Evolutionary conservation across 371 early-diverging fungal genomes (phyloP).

Genomic region (Sporodiniella umbellata): DNA sequence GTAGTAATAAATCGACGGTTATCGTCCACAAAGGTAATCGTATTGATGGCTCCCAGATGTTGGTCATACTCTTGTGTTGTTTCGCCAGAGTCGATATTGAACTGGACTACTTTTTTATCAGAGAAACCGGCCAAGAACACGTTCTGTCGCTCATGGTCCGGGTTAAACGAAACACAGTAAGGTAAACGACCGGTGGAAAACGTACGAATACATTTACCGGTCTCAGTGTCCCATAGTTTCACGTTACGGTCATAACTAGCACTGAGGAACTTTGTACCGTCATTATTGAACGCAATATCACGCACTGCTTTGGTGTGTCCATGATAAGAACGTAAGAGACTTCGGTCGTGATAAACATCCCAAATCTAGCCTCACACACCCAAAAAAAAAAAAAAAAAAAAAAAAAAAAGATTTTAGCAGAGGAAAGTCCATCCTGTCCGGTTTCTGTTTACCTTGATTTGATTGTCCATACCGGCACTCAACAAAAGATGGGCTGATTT

Average conservation of each 20-base stretch:
- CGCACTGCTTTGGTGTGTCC: constrained; percentile 94
- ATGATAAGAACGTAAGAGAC: constrained; percentile 78
- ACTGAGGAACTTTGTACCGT: constrained; percentile 83
- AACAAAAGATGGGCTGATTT: constrained; percentile 87
- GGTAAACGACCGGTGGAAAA: constrained; percentile 83
- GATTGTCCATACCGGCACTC: constrained; percentile 89
- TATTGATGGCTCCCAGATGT: constrained; percentile 94
- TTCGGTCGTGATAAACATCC: constrained; percentile 90
- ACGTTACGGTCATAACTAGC: constrained; percentile 89
- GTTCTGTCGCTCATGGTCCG: constrained; percentile 79
- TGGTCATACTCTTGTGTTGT: constrained; percentile 94
- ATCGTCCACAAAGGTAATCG: constrained; percentile 94
- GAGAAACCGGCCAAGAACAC: constrained; percentile 89
- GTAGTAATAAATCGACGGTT: constrained; percentile 93
- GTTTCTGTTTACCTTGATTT: constrained; percentile 68
- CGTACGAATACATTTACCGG: constrained; percentile 78
- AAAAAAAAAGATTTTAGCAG: not conserved
- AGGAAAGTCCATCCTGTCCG: not conserved
- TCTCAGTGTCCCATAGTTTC: constrained; percentile 98
- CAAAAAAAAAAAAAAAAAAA: too few species aligned
- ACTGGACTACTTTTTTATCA: constrained; percentile 91
- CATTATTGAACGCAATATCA: constrained; percentile 88
- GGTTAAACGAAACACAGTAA: constrained; percentile 88
- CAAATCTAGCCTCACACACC: constrained; percentile 83
- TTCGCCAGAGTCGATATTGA: constrained; percentile 78